Evolutionary conservation across 78 protist genomes (phyloP).

Genomic region (Dictyostelium intermedium): DNA sequence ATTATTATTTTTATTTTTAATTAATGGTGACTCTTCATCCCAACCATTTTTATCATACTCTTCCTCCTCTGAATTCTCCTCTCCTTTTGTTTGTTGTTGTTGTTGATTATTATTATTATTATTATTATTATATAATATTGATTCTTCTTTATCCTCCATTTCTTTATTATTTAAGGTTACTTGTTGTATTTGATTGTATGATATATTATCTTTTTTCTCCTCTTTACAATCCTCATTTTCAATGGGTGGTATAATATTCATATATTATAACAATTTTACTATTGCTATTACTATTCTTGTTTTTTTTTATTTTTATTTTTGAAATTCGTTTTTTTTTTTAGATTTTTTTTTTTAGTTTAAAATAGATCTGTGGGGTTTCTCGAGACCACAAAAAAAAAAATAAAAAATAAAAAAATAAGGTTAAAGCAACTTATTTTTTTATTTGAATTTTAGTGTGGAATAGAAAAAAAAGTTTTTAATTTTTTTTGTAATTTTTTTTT

Average conservation of each 20-base stretch:
- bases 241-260: neutral
- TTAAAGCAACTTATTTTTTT: no score
- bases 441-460: neutral
- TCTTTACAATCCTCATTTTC: neutral
- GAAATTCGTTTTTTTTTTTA: no score
- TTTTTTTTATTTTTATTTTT: no score
- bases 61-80: neutral
- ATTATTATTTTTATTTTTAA: neutral
- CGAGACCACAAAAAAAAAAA: neutral
- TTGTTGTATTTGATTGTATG: neutral
- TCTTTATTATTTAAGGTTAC: no score
- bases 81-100: neutral
- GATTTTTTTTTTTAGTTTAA: neutral
- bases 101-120: no score
- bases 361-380: neutral
- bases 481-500: neutral
- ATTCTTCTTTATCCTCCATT: no score
- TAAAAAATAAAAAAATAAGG: no score
- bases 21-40: neutral
- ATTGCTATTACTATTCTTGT: neutral
- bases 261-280: no score
- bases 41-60: neutral
- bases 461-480: neutral
- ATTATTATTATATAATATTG: no score
- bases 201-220: neutral